Conservation (phyloP, 257 asterid species). For the Nicotiana otophora region DNA sequence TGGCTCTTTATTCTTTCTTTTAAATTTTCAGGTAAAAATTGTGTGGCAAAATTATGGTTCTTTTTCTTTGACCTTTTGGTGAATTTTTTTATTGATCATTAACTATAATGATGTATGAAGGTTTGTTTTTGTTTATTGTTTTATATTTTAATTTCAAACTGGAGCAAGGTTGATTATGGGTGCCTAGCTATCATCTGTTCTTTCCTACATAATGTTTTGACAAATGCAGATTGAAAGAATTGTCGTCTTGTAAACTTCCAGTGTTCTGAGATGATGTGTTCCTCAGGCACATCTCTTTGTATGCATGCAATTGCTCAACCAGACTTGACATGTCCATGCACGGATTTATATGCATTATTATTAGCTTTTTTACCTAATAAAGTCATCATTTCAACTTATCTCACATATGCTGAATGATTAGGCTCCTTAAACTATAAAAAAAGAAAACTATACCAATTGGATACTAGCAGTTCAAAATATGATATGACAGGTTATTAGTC, state of each 20-base stretch:
- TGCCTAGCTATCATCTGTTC: background rate
- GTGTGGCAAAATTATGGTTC: background rate
- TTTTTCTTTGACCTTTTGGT: background rate
- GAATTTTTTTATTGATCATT: background rate
- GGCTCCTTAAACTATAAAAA: background rate
- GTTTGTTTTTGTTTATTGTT: too few relatives aligned
- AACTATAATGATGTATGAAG: background rate
- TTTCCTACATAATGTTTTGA: background rate
- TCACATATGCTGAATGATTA: background rate
- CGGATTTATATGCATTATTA: background rate
- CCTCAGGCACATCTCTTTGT: constrained; percentile 5
- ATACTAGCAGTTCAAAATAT: background rate
- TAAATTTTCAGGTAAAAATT: background rate
- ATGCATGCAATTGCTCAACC: background rate
- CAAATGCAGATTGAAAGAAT: background rate
- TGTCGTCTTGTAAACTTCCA: background rate
- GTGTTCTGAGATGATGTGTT: background rate
- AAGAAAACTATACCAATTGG: background rate
- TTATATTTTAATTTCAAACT: background rate
- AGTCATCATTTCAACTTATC: background rate
- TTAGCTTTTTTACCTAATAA: background rate
- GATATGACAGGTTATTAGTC: background rate
- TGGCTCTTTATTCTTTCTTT: constrained; percentile 2
- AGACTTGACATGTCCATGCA: background rate
- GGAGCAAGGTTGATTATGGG: background rate